Conservation (phyloP, 768 basidiomycete species). For the Hypholoma sublateritium region DNA sequence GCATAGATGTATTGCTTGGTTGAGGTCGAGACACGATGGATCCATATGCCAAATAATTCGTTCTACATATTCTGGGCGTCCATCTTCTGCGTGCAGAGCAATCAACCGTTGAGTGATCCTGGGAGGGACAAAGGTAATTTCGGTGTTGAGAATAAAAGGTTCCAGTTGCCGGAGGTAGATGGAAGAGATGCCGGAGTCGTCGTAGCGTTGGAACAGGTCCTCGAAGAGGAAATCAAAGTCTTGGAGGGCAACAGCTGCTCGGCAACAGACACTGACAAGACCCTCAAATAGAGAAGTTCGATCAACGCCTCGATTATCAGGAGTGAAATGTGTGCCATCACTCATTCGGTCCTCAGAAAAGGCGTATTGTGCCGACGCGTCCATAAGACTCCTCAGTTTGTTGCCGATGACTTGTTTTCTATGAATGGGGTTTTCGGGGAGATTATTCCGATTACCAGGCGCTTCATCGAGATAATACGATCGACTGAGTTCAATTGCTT, state of each 20-base stretch:
- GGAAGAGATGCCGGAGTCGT: constrained; percentile 75
- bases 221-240: constrained; percentile 90
- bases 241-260: constrained; percentile 76
- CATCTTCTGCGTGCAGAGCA: constrained; percentile 69
- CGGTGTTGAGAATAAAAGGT: constrained; percentile 72
- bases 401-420: constrained; percentile 67
- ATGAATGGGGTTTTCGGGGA: constrained; percentile 66
- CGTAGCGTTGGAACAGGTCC: constrained; percentile 89
- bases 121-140: constrained; percentile 78
- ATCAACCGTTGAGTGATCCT: constrained; percentile 86
- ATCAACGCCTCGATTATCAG: constrained; percentile 90
- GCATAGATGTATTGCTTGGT: constrained; percentile 88
- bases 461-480: constrained; percentile 80
- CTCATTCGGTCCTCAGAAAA: constrained; percentile 96
- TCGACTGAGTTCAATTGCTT: constrained; percentile 83
- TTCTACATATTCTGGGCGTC: constrained; percentile 76
- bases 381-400: constrained; percentile 81
- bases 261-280: constrained; percentile 74
- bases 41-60: constrained; percentile 96
- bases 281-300: constrained; percentile 87
- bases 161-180: constrained; percentile 87
- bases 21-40: constrained; percentile 86
- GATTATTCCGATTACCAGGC: constrained; percentile 82
- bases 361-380: constrained; percentile 82
- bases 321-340: constrained; percentile 80